A percentile compares a stretch with the other conserved stretches of the same genome.
Conservation (phyloP, 2,329 filamentous ascomycete species). For the Lasiodiplodia sp. region DNA sequence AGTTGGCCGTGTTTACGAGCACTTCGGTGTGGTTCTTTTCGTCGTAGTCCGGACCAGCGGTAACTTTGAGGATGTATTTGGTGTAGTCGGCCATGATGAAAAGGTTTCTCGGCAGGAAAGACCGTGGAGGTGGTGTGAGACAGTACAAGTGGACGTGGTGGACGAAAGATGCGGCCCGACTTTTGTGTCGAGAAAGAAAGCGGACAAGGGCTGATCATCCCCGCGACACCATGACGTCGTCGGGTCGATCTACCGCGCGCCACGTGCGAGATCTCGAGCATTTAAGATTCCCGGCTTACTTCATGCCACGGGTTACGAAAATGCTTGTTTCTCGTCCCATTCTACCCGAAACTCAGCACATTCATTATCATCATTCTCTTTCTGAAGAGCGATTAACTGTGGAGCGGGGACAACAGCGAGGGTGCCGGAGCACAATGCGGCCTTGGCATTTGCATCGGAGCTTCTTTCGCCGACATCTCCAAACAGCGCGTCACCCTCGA, state of each 20-base stretch:
- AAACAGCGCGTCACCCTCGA: constrained; percentile 30
- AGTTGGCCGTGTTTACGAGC: constrained; percentile 73
- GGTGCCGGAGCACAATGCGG: neutral
- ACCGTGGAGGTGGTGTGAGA: neutral
- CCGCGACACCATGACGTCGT: constrained; percentile 26
- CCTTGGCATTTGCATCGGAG: constrained; percentile 9
- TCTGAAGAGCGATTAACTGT: neutral
- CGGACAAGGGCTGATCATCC: constrained; percentile 8
- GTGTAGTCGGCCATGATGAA: constrained; percentile 59
- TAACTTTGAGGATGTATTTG: constrained; percentile 82
- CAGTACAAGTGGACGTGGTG: neutral
- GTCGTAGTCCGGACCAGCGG: constrained; percentile 81
- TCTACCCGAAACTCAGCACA: neutral
- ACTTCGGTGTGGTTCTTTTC: constrained; percentile 74
- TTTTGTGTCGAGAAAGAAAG: constrained; percentile 14
- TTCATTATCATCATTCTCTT: neutral
- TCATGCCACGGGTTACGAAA: neutral
- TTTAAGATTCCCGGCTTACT: neutral
- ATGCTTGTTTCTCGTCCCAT: neutral
- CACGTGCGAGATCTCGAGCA: neutral
- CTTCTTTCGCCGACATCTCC: constrained; percentile 8
- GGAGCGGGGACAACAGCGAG: neutral
- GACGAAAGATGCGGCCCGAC: neutral
- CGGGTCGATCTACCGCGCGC: constrained; percentile 12
- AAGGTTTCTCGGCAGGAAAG: neutral